phyloP scores from a whole-genome alignment of 208 protist genomes.

The Trypanosoma brucei region DNA sequence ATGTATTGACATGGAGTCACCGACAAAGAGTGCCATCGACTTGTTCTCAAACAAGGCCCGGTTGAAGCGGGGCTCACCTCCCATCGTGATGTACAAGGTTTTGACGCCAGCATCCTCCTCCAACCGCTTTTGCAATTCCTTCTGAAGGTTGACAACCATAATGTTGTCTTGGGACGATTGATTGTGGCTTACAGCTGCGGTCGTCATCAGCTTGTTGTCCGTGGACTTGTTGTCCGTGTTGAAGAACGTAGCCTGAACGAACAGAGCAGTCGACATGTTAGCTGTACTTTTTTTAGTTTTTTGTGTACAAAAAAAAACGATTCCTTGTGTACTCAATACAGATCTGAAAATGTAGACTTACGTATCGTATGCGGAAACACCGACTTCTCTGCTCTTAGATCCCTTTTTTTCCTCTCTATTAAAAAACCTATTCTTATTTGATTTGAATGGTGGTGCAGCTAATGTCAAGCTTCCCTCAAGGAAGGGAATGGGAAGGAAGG shows the following conservation, averaged over 20 bases:
- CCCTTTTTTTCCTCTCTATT: too few relatives aligned
- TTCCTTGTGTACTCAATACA: too few relatives aligned
- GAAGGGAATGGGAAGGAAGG: too few relatives aligned
- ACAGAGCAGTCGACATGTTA: conserved; percentile 27
- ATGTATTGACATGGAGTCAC: conserved; percentile 60
- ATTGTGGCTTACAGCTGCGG: conserved; percentile 23
- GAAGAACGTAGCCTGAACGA: conserved; percentile 24
- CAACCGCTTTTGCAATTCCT: conserved; percentile 21
- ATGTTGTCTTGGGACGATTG: conserved; percentile 26
- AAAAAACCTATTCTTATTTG: too few relatives aligned
- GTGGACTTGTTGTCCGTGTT: conserved; percentile 4
- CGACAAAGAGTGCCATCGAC: conserved; percentile 38
- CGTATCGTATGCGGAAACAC: too few relatives aligned
- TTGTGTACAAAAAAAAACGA: conserved; percentile 6
- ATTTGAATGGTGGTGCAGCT: too few relatives aligned
- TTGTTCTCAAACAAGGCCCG: conserved; percentile 34
- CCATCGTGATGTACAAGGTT: conserved; percentile 13
- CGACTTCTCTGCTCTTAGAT: too few relatives aligned
- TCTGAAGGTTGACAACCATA: conserved; percentile 24
- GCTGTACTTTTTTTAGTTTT: conserved; percentile 6
- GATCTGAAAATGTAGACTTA: too few relatives aligned
- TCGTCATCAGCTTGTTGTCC: conserved; percentile 32
- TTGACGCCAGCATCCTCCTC: conserved; percentile 6
- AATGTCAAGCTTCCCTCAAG: too few relatives aligned
- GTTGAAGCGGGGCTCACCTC: conserved; percentile 13